Evolutionary conservation across 2,329 filamentous ascomycete species (phyloP), one percentile per base, ranked within the genome.

Genomic region (Falciphora oryzae): DNA sequence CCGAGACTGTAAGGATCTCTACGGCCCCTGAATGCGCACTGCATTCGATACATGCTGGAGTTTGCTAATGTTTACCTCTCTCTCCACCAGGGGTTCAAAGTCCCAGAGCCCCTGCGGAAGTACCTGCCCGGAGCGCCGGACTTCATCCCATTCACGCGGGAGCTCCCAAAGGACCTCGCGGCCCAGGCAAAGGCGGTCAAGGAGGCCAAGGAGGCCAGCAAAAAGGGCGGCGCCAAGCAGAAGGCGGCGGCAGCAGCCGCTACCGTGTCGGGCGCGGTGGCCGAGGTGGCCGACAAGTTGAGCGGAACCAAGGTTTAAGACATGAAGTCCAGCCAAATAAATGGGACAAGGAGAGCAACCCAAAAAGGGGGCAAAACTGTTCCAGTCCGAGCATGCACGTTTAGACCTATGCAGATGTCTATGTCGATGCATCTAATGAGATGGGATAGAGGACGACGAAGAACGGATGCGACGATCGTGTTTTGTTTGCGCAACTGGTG

Each of bases 101-200:
- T 97, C 44, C 93, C 93, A 0, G 89, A 93, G 77, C 88, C 89
- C 59, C 83, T 97, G 66, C 86, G 91, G 70, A 94, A 93, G 78
- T 98, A 96, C 76, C 89, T 98, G 63, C 93, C 93, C 2, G 94
- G 93, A 44, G 83, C 92, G 57, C 93, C 92, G 1, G 92, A 94
- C 62, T 97, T 97, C 77, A 83, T 99, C 67, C 91, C 92, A 1
- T 99, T 90, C 74, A 86, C 88, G 64, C 95, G 93, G 79, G 94
- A 97, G 70, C 81, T 94, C 53, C 88, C 91, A 14, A 93, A 94
- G 77, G 88, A 93, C 70, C 18, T 64, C 5, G 63, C 63, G 57
- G 77, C 81, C 68, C 88, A 87, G 76, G 75, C 72, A 10, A 79
- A 79, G 72, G 73, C 71, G 28, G 74, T 73, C 66, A 62, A 66